Evolutionary conservation across 1,284 basidiomycete species (phyloP), one percentile per base, ranked within the genome.

Genomic region (Austroboletus novae-zelandiae): DNA sequence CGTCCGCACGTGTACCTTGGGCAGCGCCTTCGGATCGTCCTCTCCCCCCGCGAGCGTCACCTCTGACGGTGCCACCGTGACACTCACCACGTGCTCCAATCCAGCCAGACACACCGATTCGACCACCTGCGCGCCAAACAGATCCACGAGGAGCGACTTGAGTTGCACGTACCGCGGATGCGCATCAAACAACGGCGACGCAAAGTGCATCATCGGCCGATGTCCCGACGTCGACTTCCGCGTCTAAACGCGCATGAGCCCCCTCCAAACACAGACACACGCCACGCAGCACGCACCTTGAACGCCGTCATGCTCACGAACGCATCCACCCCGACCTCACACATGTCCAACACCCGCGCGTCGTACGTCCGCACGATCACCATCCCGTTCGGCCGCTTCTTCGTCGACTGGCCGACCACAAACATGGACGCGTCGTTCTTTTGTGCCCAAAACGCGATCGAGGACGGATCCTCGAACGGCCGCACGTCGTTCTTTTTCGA

Each of bases 381-480:
- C 50, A 99, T 69, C 48, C 91, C 88, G 64, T 98, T 81, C 14
- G 95, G 95, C 47, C 95, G 76, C 71, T 99, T 99, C 75, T 99
- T 99, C 44, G 87, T 91, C 63, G 89, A 92, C 64, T 95, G 89
- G 2, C 93, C 96, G 39, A 98, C 77, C 13, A 97, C 73, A 65
- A 98, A 97, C 62, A 99, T 75, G 5, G 85, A 86, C 2, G 95
- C 94, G 61, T 99, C 97, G 72, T 99, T 99, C 75, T 99, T 99
- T 34, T 75, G 65, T 1, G 86, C 76, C 91, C 94, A 99, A 71
- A 99, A 99, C 61, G 93, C 93, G 50, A 99, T 75, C 2, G 91
- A 89, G 0, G 86, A 75, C 4, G 82, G 70, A 55, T 93, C 81
- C 62, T 98, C 96, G 66, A 99, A 98, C 3, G 97, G 97, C 45